Percentiles rank a stretch among this genome's conserved stretches.
phyloP scores from a whole-genome alignment of 192 early-diverging fungal genomes.

The Coemansia sp. region DNA sequence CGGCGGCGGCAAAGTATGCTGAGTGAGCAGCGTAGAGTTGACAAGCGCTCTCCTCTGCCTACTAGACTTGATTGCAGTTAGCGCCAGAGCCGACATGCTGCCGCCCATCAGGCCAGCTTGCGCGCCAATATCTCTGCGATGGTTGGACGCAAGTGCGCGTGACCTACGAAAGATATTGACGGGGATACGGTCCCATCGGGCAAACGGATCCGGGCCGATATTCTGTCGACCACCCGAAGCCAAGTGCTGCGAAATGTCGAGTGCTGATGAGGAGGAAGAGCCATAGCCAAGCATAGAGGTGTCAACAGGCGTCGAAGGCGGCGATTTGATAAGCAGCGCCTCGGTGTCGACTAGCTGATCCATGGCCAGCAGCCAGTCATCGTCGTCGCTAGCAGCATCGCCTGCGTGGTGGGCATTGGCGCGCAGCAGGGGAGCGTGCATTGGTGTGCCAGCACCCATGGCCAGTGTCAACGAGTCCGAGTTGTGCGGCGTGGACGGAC shows the following conservation, averaged over 20 bases:
- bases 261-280: background rate
- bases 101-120: constrained; percentile 24
- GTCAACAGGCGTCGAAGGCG: constrained; percentile 39
- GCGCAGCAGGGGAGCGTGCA: constrained; percentile 7
- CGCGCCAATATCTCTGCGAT: constrained; percentile 13
- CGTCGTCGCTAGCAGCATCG: constrained; percentile 7
- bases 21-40: constrained; percentile 43
- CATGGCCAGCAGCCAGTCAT: constrained; percentile 44
- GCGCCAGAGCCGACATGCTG: constrained; percentile 36
- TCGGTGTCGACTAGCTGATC: constrained; percentile 53
- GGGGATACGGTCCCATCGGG: constrained; percentile 52
- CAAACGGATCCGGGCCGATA: constrained; percentile 22
- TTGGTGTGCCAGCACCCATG: constrained; percentile 35
- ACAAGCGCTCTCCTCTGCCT: constrained; percentile 44
- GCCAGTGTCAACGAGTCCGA: background rate
- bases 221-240: background rate
- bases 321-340: constrained; percentile 44
- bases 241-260: background rate
- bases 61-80: constrained; percentile 51
- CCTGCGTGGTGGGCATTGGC: constrained; percentile 11
- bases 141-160: constrained; percentile 40
- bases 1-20: constrained; percentile 31
- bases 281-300: background rate
- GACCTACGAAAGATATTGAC: constrained; percentile 54
- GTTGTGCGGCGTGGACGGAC: constrained; percentile 3